Base-by-base conservation (phyloP, 306 rosid species). In the Cicer judaicum region DNA sequence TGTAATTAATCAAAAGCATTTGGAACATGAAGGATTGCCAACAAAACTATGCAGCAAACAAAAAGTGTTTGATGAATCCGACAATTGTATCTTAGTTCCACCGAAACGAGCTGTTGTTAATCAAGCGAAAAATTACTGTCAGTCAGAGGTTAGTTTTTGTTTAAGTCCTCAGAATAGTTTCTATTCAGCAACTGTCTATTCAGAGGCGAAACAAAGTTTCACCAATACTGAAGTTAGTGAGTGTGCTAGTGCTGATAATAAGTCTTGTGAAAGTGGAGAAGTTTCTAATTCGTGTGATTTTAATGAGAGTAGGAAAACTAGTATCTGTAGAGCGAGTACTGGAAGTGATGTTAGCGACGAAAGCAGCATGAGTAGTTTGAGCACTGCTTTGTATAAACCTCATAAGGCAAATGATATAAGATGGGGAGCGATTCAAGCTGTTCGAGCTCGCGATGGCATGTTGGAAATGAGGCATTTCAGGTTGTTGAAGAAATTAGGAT, bases 161-260 rank as follows among this genome's bases (percentile, higher is more conserved):
- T 70, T 90, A 60, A 95, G 99, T 82, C 97, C 98, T 78, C 91
- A 82, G 78, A 86, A 79, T 70, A 95, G 97, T 82, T 80, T 89
- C 71, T 90, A 87, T 80, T 86, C 98, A 0, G 76, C 87, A 42
- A 87, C 93, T 59, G 69, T 85, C 47, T 94, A 90, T 82, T 85
- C 97, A 43, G 99, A 92, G 84, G 98, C 99, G 77, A 92, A 90
- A 78, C 84, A 90, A 73, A 95, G 99, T 70, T 95, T 95, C 81
- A 84, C 91, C 73, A 90, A 90, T 64, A 92, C 96, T 10, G 98
- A 91, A 76, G 88, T 85, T 53, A 91, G 97, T 83, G 98, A 93
- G 80, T 84, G 88, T 80, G 78, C 80, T 71, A 91, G 93, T 72
- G 76, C 84, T 65, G 89, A 91, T 65, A 88, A 89, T 75, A 91